Conservation (phyloP, 2,329 filamentous ascomycete species). For the Xylariaceae sp. region DNA sequence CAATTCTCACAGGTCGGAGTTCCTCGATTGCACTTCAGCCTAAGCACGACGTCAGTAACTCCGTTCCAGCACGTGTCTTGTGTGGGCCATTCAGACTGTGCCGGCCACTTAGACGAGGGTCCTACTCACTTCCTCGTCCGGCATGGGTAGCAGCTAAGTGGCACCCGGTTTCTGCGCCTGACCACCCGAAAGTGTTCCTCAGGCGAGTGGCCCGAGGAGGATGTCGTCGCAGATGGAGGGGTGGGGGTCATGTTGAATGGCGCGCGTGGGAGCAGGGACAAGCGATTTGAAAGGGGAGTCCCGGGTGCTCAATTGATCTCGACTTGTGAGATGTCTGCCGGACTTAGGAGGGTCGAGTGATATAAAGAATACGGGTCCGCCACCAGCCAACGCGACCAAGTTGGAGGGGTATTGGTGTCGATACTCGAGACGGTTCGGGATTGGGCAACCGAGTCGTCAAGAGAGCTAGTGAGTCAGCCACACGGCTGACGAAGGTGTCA, state of each 20-base stretch:
- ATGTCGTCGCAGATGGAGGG: conserved; percentile 73
- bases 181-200: conserved; percentile 85
- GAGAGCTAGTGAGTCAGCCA: not conserved
- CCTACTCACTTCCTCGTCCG: conserved; percentile 77
- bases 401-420: not conserved
- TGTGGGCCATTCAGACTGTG: not conserved
- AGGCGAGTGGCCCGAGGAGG: conserved; percentile 71
- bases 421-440: not conserved
- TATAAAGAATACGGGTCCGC: conserved; percentile 14
- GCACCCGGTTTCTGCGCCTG: conserved; percentile 86
- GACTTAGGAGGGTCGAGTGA: conserved; percentile 16
- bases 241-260: conserved; percentile 63
- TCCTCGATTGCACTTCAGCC: conserved; percentile 80
- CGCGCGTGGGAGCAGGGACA: not conserved
- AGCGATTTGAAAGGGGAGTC: conserved; percentile 6
- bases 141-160: conserved; percentile 87
- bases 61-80: not conserved
- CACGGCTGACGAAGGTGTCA: not conserved
- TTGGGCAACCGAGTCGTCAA: not conserved
- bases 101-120: conserved; percentile 4
- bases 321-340: conserved; percentile 13
- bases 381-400: conserved; percentile 1
- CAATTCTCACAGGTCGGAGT: conserved; percentile 88
- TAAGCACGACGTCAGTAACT: conserved; percentile 28
- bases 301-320: conserved; percentile 11